phyloP scores from a whole-genome alignment of 2,329 filamentous ascomycete genomes.

The Colletotrichum tofieldiae region DNA sequence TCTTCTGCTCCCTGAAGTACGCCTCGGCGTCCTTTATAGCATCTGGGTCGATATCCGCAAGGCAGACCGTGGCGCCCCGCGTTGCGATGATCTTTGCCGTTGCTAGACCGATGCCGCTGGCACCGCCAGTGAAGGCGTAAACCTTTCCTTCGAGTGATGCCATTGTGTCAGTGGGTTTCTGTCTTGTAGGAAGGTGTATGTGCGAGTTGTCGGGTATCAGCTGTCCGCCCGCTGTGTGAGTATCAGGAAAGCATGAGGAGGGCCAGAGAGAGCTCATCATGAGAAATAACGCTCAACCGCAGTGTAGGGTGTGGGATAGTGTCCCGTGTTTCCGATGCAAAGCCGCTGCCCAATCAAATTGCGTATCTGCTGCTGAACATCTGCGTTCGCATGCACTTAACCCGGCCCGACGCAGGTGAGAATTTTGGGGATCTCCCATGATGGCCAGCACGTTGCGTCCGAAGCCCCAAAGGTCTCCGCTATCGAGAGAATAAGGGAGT shows the following conservation, averaged over 20 bases:
- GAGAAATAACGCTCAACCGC: background rate
- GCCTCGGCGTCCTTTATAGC: conserved; percentile 51
- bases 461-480: background rate
- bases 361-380: background rate
- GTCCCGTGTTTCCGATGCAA: conserved; percentile 21
- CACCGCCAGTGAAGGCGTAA: conserved; percentile 52
- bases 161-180: conserved; percentile 43
- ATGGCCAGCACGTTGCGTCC: background rate
- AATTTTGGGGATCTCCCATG: background rate
- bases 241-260: background rate
- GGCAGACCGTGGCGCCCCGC: conserved; percentile 55
- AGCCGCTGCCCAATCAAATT: conserved; percentile 27
- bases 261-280: background rate
- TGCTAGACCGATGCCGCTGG: conserved; percentile 59
- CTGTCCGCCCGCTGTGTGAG: background rate
- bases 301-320: background rate
- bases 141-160: conserved; percentile 51
- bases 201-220: background rate
- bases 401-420: conserved; percentile 29
- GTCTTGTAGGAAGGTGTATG: background rate
- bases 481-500: background rate
- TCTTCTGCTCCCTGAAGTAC: conserved; percentile 48
- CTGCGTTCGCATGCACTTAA: conserved; percentile 30
- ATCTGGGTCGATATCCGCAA: conserved; percentile 56
- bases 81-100: conserved; percentile 56